Percentiles rank a stretch among this genome's conserved stretches.
These are phyloP conservation scores for Pichia deserticola DNA, from an alignment of 805 yeast genomes.

Conservation along the genomic window DNA sequence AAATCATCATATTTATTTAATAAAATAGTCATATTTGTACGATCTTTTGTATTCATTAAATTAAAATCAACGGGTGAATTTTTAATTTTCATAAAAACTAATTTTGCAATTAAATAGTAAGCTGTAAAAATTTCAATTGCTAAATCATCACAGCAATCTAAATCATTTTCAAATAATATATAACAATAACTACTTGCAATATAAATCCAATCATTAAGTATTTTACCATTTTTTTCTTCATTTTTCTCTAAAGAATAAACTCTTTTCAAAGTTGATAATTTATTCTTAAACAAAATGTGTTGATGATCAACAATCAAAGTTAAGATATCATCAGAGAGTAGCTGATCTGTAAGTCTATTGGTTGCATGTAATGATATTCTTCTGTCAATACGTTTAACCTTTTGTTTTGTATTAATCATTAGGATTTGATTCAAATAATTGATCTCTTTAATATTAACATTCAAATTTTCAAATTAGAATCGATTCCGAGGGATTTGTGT, in stretches of 20 bases:
- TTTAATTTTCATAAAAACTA: background rate
- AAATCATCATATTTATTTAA: conserved; percentile 1
- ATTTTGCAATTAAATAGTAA: conserved; percentile 5
- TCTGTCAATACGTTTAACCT: background rate
- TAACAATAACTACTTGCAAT: conserved; percentile 6
- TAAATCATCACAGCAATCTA: conserved; percentile 5
- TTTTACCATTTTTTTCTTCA: background rate
- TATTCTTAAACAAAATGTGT: background rate
- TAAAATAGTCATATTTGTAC: conserved; percentile 1
- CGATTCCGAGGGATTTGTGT: too few species aligned
- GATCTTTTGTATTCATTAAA: background rate
- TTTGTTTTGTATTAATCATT: background rate
- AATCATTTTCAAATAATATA: conserved; percentile 3
- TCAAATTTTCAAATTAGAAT: too few species aligned
- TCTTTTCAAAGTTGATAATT: background rate
- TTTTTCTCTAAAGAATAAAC: background rate
- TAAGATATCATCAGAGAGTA: background rate
- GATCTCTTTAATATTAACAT: too few species aligned
- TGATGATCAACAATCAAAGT: conserved; percentile 1
- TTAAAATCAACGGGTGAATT: background rate
- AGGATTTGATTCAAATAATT: too few species aligned
- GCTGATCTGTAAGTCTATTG: background rate
- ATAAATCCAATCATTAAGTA: conserved; percentile 8
- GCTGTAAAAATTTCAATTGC: conserved; percentile 3
- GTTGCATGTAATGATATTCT: conserved; percentile 1